Conservation (phyloP, 2,329 filamentous ascomycete species). For the Pseudogymnoascus destructans region DNA sequence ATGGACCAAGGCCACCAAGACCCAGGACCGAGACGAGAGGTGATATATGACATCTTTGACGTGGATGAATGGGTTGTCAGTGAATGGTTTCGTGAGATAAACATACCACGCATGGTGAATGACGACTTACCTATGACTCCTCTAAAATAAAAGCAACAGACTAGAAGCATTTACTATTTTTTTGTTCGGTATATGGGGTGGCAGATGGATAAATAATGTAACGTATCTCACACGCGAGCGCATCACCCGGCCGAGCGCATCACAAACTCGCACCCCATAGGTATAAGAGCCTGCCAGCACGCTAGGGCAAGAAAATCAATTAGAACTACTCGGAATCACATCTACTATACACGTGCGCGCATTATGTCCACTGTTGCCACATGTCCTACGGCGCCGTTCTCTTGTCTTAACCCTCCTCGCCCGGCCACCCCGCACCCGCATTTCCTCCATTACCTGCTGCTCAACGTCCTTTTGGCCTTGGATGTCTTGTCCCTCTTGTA, state of each 20-base stretch:
- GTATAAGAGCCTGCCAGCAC: too few species aligned
- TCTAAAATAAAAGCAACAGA: background rate
- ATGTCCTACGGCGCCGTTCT: background rate
- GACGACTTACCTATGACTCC: background rate
- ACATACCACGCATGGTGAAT: background rate
- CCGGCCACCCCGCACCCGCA: background rate
- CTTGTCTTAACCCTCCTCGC: background rate
- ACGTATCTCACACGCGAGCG: too few species aligned
- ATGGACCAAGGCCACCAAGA: background rate
- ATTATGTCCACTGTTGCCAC: background rate
- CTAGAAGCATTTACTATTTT: background rate
- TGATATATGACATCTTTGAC: background rate
- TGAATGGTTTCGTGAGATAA: background rate
- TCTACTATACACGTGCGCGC: background rate
- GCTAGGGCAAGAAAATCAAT: background rate
- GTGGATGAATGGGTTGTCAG: background rate
- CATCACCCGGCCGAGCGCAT: too few species aligned
- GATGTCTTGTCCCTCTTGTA: slow-evolving; percentile 3
- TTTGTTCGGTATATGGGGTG: background rate
- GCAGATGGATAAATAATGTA: background rate
- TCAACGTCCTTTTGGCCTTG: background rate
- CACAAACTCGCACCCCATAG: too few species aligned
- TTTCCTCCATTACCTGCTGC: background rate
- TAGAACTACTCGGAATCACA: background rate
- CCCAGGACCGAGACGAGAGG: background rate